Conservation (phyloP, 495 filamentous ascomycete species). For the Penicillium lagena region DNA sequence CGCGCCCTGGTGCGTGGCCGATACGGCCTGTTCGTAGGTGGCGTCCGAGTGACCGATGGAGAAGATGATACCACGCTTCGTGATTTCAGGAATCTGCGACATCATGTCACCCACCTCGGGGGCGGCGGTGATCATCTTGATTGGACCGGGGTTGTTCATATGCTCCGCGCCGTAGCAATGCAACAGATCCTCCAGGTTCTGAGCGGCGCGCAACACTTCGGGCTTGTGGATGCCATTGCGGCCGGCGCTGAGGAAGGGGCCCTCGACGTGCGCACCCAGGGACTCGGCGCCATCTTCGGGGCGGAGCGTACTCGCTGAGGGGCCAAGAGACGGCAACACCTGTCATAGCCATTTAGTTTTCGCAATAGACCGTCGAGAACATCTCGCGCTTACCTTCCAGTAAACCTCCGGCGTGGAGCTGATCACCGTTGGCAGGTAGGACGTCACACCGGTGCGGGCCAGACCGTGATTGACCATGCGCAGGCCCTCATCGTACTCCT, state of each 20-base stretch:
- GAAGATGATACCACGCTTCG: conserved; percentile 55
- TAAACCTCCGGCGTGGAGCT: conserved; percentile 67
- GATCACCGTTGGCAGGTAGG: conserved; percentile 69
- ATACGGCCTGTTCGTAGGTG: conserved; percentile 65
- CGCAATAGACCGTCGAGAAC: neutral
- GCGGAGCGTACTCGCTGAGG: conserved; percentile 43
- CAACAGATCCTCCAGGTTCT: conserved; percentile 51
- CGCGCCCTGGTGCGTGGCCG: conserved; percentile 61
- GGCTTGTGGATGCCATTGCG: conserved; percentile 69
- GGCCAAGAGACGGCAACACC: conserved; percentile 67
- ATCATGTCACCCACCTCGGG: conserved; percentile 67
- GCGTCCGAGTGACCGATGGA: conserved; percentile 80
- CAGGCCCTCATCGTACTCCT: conserved; percentile 60
- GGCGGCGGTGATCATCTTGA: conserved; percentile 76
- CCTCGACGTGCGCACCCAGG: conserved; percentile 79
- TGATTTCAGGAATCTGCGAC: conserved; percentile 52
- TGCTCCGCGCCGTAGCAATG: conserved; percentile 65
- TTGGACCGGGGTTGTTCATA: conserved; percentile 31
- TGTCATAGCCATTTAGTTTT: conserved; percentile 13
- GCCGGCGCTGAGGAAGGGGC: conserved; percentile 68
- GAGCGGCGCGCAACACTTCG: conserved; percentile 50
- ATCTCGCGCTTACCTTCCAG: conserved; percentile 33
- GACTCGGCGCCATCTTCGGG: conserved; percentile 66
- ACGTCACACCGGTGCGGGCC: conserved; percentile 72
- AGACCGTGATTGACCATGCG: conserved; percentile 60